Percentiles rank a stretch among this genome's conserved stretches.
Evolutionary conservation across 192 early-diverging fungal genomes (phyloP).

Genomic region (Spizellomyces sp.): DNA sequence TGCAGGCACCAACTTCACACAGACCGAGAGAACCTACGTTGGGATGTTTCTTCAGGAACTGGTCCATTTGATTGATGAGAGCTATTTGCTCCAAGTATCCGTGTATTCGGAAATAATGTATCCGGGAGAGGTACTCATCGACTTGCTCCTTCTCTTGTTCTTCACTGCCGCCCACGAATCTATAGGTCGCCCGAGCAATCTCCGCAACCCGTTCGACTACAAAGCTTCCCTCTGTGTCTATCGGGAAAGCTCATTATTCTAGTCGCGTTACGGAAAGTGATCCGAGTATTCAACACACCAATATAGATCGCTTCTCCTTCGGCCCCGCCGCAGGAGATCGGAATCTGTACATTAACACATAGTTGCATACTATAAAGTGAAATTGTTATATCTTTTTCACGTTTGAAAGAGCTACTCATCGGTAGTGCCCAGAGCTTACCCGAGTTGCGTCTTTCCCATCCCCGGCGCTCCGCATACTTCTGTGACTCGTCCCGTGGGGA

Average conservation of each 20-base stretch:
- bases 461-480: conserved; percentile 55
- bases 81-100: conserved; percentile 37
- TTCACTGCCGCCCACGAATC: background rate
- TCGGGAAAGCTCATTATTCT: background rate
- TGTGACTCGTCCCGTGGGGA: conserved; percentile 45
- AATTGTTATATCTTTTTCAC: background rate
- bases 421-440: conserved; percentile 26
- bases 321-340: conserved; percentile 16
- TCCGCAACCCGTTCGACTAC: conserved; percentile 36
- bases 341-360: conserved; percentile 47
- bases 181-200: conserved; percentile 29
- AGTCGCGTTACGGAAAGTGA: background rate
- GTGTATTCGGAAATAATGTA: conserved; percentile 40
- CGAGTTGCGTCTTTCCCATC: conserved; percentile 57
- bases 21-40: conserved; percentile 22
- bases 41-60: conserved; percentile 16
- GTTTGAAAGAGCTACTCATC: background rate
- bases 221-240: conserved; percentile 55
- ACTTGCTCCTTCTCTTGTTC: background rate
- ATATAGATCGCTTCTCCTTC: conserved; percentile 45
- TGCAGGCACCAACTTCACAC: background rate
- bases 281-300: conserved; percentile 22
- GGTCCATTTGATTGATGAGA: conserved; percentile 31
- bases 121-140: conserved; percentile 25
- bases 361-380: conserved; percentile 44